Conservation (phyloP, 2,329 filamentous ascomycete species). For the Chlorencoelia australis region DNA sequence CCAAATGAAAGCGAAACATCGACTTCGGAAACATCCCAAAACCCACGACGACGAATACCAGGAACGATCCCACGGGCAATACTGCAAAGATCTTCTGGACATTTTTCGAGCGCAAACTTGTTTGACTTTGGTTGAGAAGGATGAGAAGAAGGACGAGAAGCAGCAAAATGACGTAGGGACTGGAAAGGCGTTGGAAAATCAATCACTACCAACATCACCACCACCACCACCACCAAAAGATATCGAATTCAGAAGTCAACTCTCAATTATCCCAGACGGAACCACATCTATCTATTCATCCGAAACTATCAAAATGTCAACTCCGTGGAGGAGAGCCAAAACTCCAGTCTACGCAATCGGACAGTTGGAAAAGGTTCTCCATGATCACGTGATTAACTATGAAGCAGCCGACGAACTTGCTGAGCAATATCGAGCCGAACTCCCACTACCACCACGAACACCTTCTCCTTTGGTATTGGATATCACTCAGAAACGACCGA, state of each 20-base stretch:
- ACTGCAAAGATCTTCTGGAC: constrained; percentile 6
- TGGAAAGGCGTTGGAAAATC: neutral
- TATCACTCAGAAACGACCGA: constrained; percentile 4
- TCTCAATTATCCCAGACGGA: constrained; percentile 3
- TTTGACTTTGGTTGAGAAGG: constrained; percentile 6
- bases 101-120: constrained; percentile 9
- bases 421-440: constrained; percentile 15
- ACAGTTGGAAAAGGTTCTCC: constrained; percentile 17
- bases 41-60: constrained; percentile 4
- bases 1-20: constrained; percentile 5
- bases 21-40: constrained; percentile 7
- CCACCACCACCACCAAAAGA: neutral
- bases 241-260: neutral
- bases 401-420: constrained; percentile 17
- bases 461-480: constrained; percentile 3
- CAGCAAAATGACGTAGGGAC: constrained; percentile 2
- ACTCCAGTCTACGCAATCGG: constrained; percentile 23
- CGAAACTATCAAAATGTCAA: constrained; percentile 1
- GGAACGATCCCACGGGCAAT: neutral
- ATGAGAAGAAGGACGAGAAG: constrained; percentile 1
- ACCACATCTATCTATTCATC: constrained; percentile 11
- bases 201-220: constrained; percentile 3
- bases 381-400: constrained; percentile 2
- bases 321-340: constrained; percentile 15
- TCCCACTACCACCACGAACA: constrained; percentile 12